These are phyloP conservation scores for Paxillus rubicundulus DNA, from an alignment of 768 basidiomycete genomes.

Conservation along the genomic window DNA sequence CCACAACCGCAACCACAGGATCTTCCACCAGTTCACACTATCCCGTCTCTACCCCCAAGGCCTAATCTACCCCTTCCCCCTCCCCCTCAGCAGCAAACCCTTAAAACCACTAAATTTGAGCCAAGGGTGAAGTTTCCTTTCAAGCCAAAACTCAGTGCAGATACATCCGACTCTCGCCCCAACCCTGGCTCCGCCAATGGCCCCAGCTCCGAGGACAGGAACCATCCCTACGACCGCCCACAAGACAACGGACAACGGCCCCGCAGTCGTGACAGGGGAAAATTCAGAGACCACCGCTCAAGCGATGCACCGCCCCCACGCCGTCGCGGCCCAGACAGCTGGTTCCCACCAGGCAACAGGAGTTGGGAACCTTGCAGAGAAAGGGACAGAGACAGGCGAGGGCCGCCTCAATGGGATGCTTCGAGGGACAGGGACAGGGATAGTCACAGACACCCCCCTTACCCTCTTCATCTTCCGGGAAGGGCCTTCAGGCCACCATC, in stretches of 20 bases:
- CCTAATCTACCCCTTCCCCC: background rate
- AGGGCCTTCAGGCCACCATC: constrained; percentile 20
- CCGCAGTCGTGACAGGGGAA: constrained; percentile 33
- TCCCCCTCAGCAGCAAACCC: constrained; percentile 6
- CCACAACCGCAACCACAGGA: constrained; percentile 15
- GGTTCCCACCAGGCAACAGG: constrained; percentile 29
- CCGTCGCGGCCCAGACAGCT: constrained; percentile 21
- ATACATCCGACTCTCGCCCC: constrained; percentile 18
- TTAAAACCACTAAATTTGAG: constrained; percentile 34
- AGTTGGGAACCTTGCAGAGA: constrained; percentile 19
- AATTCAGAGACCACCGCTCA: constrained; percentile 20
- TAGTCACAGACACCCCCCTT: constrained; percentile 12
- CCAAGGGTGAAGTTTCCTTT: constrained; percentile 72
- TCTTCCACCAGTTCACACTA: background rate
- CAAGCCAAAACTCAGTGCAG: constrained; percentile 41
- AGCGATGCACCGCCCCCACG: constrained; percentile 10
- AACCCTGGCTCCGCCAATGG: constrained; percentile 31
- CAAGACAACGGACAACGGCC: constrained; percentile 45
- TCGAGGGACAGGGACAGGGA: constrained; percentile 26
- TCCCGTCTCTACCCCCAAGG: background rate
- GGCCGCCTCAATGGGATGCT: constrained; percentile 17
- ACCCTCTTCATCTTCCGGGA: constrained; percentile 2
- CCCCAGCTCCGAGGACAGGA: constrained; percentile 23
- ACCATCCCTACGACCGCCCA: constrained; percentile 37
- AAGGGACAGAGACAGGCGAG: constrained; percentile 29